A percentile compares a stretch with the other conserved stretches of the same genome.
Evolutionary conservation across 371 early-diverging fungal genomes (phyloP).

Genomic region (Mucor plumbeus): DNA sequence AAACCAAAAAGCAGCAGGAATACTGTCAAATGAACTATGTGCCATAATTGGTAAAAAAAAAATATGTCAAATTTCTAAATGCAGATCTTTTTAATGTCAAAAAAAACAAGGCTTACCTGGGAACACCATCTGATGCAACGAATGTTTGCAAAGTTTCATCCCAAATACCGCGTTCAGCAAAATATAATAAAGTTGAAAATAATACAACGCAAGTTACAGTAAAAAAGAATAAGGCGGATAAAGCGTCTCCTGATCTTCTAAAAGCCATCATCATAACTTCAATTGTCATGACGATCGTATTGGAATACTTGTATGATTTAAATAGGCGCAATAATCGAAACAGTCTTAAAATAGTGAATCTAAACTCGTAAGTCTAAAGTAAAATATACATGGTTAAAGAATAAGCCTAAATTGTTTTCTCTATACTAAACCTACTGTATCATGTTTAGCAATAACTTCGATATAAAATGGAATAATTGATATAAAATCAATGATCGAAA

Average conservation of each 20-base stretch:
- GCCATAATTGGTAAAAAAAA: neutral
- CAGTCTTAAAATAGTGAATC: constrained; percentile 81
- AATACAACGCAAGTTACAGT: constrained; percentile 74
- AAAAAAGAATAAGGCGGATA: constrained; percentile 80
- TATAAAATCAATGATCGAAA: constrained; percentile 80
- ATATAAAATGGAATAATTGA: constrained; percentile 85
- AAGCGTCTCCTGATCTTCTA: constrained; percentile 77
- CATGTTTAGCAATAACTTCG: constrained; percentile 69
- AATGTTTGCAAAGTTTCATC: constrained; percentile 76
- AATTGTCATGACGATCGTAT: constrained; percentile 73
- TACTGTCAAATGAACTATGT: constrained; percentile 74
- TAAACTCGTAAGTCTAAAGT: constrained; percentile 76
- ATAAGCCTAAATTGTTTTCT: neutral
- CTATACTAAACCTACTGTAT: constrained; percentile 60
- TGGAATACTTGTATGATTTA: constrained; percentile 83
- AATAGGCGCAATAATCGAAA: constrained; percentile 84
- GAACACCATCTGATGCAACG: constrained; percentile 63
- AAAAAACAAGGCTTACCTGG: constrained; percentile 46
- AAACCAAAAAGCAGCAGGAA: constrained; percentile 87
- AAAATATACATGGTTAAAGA: neutral
- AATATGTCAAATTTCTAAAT: constrained; percentile 4
- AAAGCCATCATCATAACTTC: constrained; percentile 88
- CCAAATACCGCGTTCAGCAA: constrained; percentile 87
- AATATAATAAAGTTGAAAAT: constrained; percentile 83
- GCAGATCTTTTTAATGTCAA: neutral